Evolutionary conservation across 441 rosid genomes (phyloP), one percentile per base, ranked within the genome.

Genomic region (Omphalea diandra): DNA sequence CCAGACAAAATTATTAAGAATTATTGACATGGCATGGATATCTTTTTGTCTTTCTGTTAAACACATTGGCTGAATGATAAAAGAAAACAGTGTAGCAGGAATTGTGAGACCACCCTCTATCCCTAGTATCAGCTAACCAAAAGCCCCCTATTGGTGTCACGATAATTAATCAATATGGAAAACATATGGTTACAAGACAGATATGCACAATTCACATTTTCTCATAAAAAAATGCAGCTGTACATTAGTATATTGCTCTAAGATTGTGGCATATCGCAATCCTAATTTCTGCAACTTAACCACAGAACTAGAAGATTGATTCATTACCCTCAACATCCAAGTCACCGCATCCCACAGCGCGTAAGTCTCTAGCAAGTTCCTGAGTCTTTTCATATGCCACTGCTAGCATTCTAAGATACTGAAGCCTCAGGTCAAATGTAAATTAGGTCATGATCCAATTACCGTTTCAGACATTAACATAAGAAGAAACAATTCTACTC

Each of bases 391-490:
- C 99, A 75, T 96, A 93, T 56, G 96, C 90, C 76, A 93, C 97
- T n/a, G 97, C 96, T 63, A 94, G 85, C 94, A 94, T 88, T 87
- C 99, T 90, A 71, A 94, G 92, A 84, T 94, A 90, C 99, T 94
- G 85, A 78, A 81, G 80, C 77, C 81, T 72, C 84, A 78, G 83
- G 64, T 61, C 67, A 83, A 82, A 83, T 38, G 73, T n/a, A 49
- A 72, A 68, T 74, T 53, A 58, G 69, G 55, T 71, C 73, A 74
- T 73, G n/a, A 72, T 70, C 60, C 55, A 58, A 60, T 11, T 38
- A 57, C 67, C 33, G 32, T 56, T 68, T 74, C 57, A 75, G 58
- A 61, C 27, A 73, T 67, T 65, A 41, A 35, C 52, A 47, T 17
- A 32, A 56, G 22, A 52, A 55, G 41, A 52, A 74, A 49, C 49